These are phyloP conservation scores for Trametes versicolor DNA, from an alignment of 1,284 basidiomycete species.

Conservation along the genomic window DNA sequence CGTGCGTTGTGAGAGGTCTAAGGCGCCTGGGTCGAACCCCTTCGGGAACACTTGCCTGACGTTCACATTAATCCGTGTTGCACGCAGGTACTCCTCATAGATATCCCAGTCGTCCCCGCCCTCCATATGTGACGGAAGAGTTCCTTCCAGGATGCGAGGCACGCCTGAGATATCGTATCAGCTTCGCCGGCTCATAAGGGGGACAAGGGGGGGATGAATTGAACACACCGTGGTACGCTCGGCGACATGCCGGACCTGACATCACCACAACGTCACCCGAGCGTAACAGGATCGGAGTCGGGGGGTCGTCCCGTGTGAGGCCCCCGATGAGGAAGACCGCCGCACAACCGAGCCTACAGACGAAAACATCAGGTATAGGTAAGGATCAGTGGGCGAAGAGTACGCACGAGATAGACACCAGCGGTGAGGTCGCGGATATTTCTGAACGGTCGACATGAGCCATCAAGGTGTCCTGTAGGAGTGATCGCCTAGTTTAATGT, in stretches of 20 bases:
- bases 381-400: neutral
- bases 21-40: slow-evolving; percentile 51
- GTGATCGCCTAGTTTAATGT: neutral
- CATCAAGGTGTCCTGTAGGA: slow-evolving; percentile 83
- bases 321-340: slow-evolving; percentile 92
- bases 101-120: slow-evolving; percentile 56
- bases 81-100: slow-evolving; percentile 70
- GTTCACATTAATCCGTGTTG: slow-evolving; percentile 87
- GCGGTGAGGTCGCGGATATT: slow-evolving; percentile 83
- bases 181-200: too few species aligned
- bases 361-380: neutral
- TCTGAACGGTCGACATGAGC: slow-evolving; percentile 94
- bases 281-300: slow-evolving; percentile 81
- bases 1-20: neutral
- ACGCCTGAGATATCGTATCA: slow-evolving; percentile 70
- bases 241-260: slow-evolving; percentile 84
- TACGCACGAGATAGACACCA: slow-evolving; percentile 89
- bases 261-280: slow-evolving; percentile 94
- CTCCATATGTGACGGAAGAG: slow-evolving; percentile 74
- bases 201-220: neutral
- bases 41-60: slow-evolving; percentile 88
- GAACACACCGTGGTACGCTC: slow-evolving; percentile 85
- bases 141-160: slow-evolving; percentile 84
- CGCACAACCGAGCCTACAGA: slow-evolving; percentile 80
- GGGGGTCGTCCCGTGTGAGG: slow-evolving; percentile 76